These are phyloP conservation scores for Calonectria pseudoturangicola DNA, from an alignment of 2,329 filamentous ascomycete species.

Conservation along the genomic window DNA sequence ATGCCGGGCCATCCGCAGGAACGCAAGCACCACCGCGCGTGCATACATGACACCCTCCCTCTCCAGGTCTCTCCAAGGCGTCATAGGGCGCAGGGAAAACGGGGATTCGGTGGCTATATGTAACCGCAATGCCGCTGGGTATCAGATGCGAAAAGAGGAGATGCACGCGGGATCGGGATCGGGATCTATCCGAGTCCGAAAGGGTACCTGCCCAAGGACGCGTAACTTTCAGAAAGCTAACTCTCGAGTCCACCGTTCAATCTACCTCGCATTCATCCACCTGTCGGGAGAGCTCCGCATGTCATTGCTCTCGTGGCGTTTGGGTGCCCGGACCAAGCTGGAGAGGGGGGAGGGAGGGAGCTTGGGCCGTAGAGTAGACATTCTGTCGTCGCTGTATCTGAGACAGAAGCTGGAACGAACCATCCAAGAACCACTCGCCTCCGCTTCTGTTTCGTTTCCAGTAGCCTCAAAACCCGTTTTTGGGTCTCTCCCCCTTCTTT, in stretches of 20 bases:
- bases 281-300: background rate
- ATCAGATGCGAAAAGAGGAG: background rate
- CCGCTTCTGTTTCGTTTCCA: background rate
- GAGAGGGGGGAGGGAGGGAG: background rate
- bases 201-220: background rate
- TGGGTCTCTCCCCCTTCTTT: background rate
- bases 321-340: background rate
- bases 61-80: background rate
- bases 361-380: constrained; percentile 6
- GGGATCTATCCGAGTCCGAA: constrained; percentile 37
- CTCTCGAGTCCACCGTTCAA: constrained; percentile 19
- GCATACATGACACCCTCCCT: background rate
- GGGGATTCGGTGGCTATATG: background rate
- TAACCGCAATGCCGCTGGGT: background rate
- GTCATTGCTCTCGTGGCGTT: constrained; percentile 14
- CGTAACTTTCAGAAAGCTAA: background rate
- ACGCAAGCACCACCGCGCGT: background rate
- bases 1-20: constrained; percentile 37
- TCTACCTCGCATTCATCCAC: background rate
- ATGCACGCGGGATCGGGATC: constrained; percentile 24
- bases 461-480: background rate
- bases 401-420: constrained; percentile 22
- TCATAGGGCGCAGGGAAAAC: background rate
- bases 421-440: constrained; percentile 2
- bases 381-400: background rate